These are phyloP conservation scores for Saprolegnia diclina DNA, from an alignment of 352 stramenopile species.

Conservation along the genomic window DNA sequence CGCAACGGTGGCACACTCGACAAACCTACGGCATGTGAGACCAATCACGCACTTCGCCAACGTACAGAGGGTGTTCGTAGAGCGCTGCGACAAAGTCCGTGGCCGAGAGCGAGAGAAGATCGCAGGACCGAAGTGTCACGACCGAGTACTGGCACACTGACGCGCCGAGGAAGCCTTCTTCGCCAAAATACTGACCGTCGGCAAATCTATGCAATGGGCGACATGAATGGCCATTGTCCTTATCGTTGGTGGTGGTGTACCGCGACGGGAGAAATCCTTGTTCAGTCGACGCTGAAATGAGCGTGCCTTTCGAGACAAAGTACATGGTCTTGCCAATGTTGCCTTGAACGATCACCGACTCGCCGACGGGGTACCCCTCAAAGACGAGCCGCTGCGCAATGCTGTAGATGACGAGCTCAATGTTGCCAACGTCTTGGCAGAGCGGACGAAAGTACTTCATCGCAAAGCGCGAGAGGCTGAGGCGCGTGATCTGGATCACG, in stretches of 20 bases:
- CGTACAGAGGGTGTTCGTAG: neutral
- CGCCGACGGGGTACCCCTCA: slow-evolving; percentile 14
- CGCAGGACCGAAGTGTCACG: slow-evolving; percentile 16
- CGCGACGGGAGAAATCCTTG: neutral
- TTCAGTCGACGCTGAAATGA: slow-evolving; percentile 13
- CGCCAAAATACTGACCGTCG: slow-evolving; percentile 20
- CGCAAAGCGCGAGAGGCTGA: slow-evolving; percentile 2
- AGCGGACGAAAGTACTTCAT: slow-evolving; percentile 9
- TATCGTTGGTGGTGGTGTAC: neutral
- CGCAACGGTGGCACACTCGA: neutral
- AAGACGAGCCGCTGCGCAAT: slow-evolving; percentile 7
- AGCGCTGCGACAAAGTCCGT: slow-evolving; percentile 1
- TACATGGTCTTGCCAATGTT: slow-evolving; percentile 25
- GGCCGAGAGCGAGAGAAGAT: slow-evolving; percentile 9
- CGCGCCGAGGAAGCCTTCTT: slow-evolving; percentile 6
- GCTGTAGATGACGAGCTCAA: slow-evolving; percentile 2
- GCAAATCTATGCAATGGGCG: neutral
- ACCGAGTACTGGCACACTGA: slow-evolving; percentile 4
- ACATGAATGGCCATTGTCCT: neutral
- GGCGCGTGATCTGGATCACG: neutral
- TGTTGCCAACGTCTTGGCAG: neutral
- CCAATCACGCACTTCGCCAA: no score
- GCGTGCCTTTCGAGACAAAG: slow-evolving; percentile 11
- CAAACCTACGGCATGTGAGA: neutral
- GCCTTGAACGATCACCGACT: slow-evolving; percentile 19